A percentile compares a stretch with the other conserved stretches of the same genome.
Conservation (phyloP, 768 basidiomycete species). For the Tulasnella sp. region DNA sequence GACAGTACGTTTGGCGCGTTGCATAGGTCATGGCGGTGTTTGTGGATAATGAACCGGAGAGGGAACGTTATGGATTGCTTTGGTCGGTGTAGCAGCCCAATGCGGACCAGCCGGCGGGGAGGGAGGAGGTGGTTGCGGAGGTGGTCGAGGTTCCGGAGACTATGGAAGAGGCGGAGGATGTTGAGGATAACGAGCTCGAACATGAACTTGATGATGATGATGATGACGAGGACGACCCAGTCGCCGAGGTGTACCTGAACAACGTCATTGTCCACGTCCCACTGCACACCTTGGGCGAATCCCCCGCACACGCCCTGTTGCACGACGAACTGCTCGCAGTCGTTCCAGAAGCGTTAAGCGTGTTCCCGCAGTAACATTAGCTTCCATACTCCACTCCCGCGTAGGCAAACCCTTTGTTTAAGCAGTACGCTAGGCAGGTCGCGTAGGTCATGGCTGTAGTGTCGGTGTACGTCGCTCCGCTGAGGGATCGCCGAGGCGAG, state of each 20-base stretch:
- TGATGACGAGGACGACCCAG: not conserved
- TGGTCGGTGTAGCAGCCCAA: slow-evolving; percentile 10
- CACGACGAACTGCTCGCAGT: too few relatives aligned
- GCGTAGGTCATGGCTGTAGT: slow-evolving; percentile 9
- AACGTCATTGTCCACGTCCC: not conserved
- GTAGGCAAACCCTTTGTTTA: not conserved
- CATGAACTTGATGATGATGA: not conserved
- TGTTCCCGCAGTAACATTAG: slow-evolving; percentile 11
- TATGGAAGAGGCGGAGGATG: not conserved
- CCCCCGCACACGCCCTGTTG: not conserved
- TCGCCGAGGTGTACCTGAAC: not conserved
- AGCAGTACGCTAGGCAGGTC: slow-evolving; percentile 10
- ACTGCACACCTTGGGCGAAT: slow-evolving; percentile 1
- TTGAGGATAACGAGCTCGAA: not conserved
- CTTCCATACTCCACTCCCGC: slow-evolving; percentile 19
- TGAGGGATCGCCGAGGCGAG: not conserved
- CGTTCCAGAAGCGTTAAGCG: not conserved
- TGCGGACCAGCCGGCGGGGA: not conserved
- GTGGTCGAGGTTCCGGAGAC: not conserved
- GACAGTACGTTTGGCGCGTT: too few relatives aligned
- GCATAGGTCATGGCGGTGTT: too few relatives aligned
- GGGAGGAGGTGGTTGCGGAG: not conserved
- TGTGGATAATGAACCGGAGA: too few relatives aligned
- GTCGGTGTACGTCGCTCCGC: not conserved
- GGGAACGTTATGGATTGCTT: not conserved